Percentiles rank a stretch among this genome's conserved stretches.
phyloP scores from a whole-genome alignment of 495 filamentous ascomycete species.

The Neurospora discreta region DNA sequence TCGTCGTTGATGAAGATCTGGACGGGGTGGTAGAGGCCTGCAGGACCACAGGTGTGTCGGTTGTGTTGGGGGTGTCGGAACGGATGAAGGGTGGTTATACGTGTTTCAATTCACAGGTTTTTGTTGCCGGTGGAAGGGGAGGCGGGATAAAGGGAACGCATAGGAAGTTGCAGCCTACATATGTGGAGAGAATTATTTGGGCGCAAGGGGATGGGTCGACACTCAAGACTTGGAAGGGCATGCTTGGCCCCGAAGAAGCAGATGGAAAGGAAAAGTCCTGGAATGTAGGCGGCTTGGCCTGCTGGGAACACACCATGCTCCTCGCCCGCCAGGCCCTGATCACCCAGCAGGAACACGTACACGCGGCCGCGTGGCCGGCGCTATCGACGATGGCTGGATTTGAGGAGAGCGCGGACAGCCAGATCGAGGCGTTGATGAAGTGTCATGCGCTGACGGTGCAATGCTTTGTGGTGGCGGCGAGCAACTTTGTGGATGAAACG shows the following conservation, averaged over 20 bases:
- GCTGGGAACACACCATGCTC: conserved; percentile 40
- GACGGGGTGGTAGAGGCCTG: conserved; percentile 24
- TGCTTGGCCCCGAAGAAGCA: not conserved
- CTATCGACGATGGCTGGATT: conserved; percentile 28
- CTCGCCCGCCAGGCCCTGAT: conserved; percentile 32
- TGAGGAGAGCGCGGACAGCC: conserved; percentile 21
- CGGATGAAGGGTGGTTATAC: conserved; percentile 26
- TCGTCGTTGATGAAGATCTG: conserved; percentile 24
- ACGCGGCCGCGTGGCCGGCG: conserved; percentile 31
- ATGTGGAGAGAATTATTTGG: conserved; percentile 36
- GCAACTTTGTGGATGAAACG: conserved; percentile 28
- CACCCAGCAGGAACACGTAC: conserved; percentile 27
- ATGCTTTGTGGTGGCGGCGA: conserved; percentile 28
- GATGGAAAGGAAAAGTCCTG: conserved; percentile 10
- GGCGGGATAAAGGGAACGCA: conserved; percentile 32
- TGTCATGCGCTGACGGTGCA: conserved; percentile 32
- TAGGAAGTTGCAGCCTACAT: conserved; percentile 39
- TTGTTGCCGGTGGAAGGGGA: conserved; percentile 20
- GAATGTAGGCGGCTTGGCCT: conserved; percentile 35
- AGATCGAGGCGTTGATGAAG: conserved; percentile 37
- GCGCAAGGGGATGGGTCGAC: conserved; percentile 31
- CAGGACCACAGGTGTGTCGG: conserved; percentile 15
- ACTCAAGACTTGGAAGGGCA: conserved; percentile 11
- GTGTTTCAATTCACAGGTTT: conserved; percentile 33
- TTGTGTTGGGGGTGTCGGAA: conserved; percentile 29